phyloP scores from a whole-genome alignment of 1,284 basidiomycete genomes.

The Boletus sp. region DNA sequence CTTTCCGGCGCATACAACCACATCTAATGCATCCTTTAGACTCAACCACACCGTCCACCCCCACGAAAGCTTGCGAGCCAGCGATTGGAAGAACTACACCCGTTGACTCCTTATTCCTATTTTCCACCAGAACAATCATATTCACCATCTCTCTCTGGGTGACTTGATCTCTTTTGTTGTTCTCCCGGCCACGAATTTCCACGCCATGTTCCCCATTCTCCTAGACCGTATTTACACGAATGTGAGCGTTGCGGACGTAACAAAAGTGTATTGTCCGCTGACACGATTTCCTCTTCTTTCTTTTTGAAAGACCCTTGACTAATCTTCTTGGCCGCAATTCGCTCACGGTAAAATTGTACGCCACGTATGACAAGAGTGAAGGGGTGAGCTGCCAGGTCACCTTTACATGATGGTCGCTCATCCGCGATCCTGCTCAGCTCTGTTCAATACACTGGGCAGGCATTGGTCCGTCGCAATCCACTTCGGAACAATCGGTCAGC shows the following conservation, averaged over 20 bases:
- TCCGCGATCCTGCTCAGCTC: neutral
- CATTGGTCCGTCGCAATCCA: too few species aligned
- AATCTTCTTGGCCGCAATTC: constrained; percentile 14
- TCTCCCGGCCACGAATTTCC: constrained; percentile 29
- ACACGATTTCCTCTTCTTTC: neutral
- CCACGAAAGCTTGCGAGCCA: constrained; percentile 16
- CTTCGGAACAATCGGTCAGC: too few species aligned
- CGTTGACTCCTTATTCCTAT: constrained; percentile 8
- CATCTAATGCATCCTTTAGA: neutral
- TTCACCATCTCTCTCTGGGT: neutral
- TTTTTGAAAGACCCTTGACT: constrained; percentile 13
- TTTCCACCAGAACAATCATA: neutral
- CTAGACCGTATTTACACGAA: constrained; percentile 35
- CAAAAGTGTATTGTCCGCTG: too few species aligned
- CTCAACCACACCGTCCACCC: neutral
- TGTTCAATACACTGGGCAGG: neutral
- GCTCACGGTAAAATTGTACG: constrained; percentile 4
- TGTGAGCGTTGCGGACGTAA: constrained; percentile 13
- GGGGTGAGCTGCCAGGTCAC: neutral
- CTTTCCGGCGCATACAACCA: neutral
- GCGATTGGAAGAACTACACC: constrained; percentile 30
- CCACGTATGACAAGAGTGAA: neutral
- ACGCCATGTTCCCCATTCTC: constrained; percentile 32
- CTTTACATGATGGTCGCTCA: neutral
- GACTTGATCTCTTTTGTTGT: too few species aligned